Evolutionary conservation across 2,329 filamentous ascomycete genomes (phyloP), one percentile per base, ranked within the genome.

Genomic region (Sporothrix schenckii): DNA sequence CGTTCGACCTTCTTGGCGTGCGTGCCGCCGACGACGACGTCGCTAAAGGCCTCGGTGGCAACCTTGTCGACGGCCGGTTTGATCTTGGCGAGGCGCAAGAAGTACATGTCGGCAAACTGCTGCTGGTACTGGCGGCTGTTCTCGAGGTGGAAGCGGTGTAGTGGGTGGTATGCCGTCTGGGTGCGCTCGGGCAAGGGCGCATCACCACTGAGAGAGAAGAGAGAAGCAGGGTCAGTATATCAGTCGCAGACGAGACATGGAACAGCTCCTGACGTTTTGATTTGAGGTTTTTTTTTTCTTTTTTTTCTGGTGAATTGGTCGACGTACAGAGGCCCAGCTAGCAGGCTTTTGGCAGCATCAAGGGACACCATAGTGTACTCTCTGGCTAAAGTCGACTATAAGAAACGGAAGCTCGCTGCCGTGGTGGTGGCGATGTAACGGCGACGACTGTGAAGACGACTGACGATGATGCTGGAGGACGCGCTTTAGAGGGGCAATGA

Each of bases 61-160:
- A 92, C 85, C 73, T 87, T 81, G 75, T 97, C 92, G 0, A 97
- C 91, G 0, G 88, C 86, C 11, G 93, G 92, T 81, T 94, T 97
- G 79, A 99, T 88, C 80, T 92, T 91, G 50, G 92, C 89, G 30
- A 99, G 86, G 14, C 95, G 91, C 75, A 97, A 80, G 78, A 97
- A 99, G 85, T 99, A 99, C 88, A 98, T 94, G 80, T 99, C 95
- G 73, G 91, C 92, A 86, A 92, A 99, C 81, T 99, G 95, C 79
- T 98, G 95, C 79, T 94, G 86, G 79, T 98, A 99, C 69, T 93
- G 91, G 72, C 86, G 86, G 71, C 86, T 83, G 76, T 86, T 90
- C 30, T 91, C 86, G 11, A 98, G 87, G 65, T 83, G 83, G 80
- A 93, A 98, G 9, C 89, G 91, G 69, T 88, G 82, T 39, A 96